These are phyloP conservation scores for Lactarius deliciosus DNA, from an alignment of 768 basidiomycete species.

Conservation along the genomic window DNA sequence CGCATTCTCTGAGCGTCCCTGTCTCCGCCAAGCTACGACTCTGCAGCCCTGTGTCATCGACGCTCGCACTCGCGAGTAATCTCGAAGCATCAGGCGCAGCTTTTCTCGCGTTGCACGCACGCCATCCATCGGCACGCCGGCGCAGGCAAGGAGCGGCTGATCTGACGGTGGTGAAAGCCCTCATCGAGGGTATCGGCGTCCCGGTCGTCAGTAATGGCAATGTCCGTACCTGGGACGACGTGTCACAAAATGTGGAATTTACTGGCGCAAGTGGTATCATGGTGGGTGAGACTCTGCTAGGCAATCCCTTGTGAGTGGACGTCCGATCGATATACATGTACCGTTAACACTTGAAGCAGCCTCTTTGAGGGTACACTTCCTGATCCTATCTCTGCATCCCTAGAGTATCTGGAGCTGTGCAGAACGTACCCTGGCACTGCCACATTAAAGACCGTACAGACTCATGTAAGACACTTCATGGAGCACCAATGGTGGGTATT, in stretches of 20 bases:
- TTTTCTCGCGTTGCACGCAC: slow-evolving; percentile 73
- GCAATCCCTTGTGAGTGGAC: slow-evolving; percentile 63
- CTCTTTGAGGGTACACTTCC: slow-evolving; percentile 55
- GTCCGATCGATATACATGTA: neutral
- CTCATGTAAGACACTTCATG: slow-evolving; percentile 67
- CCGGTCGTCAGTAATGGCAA: slow-evolving; percentile 81
- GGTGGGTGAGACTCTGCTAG: slow-evolving; percentile 77
- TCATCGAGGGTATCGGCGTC: slow-evolving; percentile 51
- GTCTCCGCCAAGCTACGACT: slow-evolving; percentile 58
- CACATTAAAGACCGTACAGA: slow-evolving; percentile 50
- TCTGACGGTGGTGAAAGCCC: slow-evolving; percentile 53
- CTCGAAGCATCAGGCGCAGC: slow-evolving; percentile 67
- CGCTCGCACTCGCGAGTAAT: slow-evolving; percentile 53
- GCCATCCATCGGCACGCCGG: slow-evolving; percentile 67
- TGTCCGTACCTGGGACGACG: slow-evolving; percentile 59
- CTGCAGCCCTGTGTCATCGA: slow-evolving; percentile 46
- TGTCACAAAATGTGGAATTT: slow-evolving; percentile 49
- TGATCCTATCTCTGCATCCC: slow-evolving; percentile 63
- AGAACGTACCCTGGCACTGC: slow-evolving; percentile 50
- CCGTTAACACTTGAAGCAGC: slow-evolving; percentile 37
- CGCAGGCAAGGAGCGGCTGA: slow-evolving; percentile 73
- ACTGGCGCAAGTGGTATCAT: slow-evolving; percentile 74
- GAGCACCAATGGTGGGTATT: slow-evolving; percentile 62
- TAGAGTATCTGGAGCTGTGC: slow-evolving; percentile 70
- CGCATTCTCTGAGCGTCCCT: slow-evolving; percentile 60